Percentiles rank a stretch among this genome's conserved stretches.
Conservation (phyloP, 2,329 filamentous ascomycete species). For the Plectosphaerella plurivora region DNA sequence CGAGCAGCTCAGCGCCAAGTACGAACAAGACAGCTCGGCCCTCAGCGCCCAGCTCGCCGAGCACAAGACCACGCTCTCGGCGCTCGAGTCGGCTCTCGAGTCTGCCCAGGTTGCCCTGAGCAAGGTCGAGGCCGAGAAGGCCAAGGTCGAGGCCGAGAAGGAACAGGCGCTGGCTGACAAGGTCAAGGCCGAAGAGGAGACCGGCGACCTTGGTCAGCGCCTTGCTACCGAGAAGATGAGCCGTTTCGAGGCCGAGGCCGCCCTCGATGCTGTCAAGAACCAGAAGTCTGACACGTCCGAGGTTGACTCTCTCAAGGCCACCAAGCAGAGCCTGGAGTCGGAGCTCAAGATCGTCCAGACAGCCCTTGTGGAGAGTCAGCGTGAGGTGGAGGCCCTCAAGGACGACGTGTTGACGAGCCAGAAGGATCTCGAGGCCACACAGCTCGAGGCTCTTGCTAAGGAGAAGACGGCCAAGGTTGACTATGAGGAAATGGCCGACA, state of each 20-base stretch:
- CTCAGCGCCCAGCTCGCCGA: slow-evolving; percentile 22
- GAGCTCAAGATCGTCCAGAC: slow-evolving; percentile 28
- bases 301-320: slow-evolving; percentile 43
- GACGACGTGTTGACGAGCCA: slow-evolving; percentile 42
- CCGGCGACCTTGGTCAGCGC: slow-evolving; percentile 44
- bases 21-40: slow-evolving; percentile 24
- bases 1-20: slow-evolving; percentile 34
- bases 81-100: slow-evolving; percentile 28
- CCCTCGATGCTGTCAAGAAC: slow-evolving; percentile 54
- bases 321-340: slow-evolving; percentile 43
- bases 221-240: slow-evolving; percentile 58
- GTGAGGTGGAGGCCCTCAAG: slow-evolving; percentile 21
- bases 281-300: slow-evolving; percentile 52
- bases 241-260: slow-evolving; percentile 54
- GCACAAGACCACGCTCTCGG: slow-evolving; percentile 22
- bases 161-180: slow-evolving; percentile 25
- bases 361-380: slow-evolving; percentile 30
- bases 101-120: slow-evolving; percentile 23
- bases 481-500: slow-evolving; percentile 60
- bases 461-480: slow-evolving; percentile 54
- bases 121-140: slow-evolving; percentile 25
- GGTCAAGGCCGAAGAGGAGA: slow-evolving; percentile 40
- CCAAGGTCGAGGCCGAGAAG: slow-evolving; percentile 30
- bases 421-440: slow-evolving; percentile 50
- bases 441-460: slow-evolving; percentile 45